Percentiles rank a stretch among this genome's conserved stretches.
Evolutionary conservation across 805 yeast genomes (phyloP).

Genomic region (Kodamaea laetipori): DNA sequence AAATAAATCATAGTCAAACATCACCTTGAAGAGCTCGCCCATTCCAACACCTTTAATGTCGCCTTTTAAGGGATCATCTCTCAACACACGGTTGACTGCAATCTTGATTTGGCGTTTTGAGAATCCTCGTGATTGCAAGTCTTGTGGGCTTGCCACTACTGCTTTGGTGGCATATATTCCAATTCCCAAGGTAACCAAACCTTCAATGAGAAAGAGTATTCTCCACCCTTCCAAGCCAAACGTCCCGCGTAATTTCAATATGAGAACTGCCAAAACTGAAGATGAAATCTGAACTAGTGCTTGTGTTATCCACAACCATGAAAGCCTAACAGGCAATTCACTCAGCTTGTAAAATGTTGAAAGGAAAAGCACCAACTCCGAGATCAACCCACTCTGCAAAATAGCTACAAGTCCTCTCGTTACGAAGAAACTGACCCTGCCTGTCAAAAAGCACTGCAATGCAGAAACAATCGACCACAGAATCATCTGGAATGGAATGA

Average conservation of each 20-base stretch:
- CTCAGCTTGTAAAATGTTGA: constrained; percentile 63
- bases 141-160: constrained; percentile 35
- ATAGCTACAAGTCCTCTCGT: constrained; percentile 26
- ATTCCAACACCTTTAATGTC: constrained; percentile 29
- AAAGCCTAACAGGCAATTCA: constrained; percentile 60
- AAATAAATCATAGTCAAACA: constrained; percentile 29
- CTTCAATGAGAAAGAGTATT: constrained; percentile 30
- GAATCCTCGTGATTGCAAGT: constrained; percentile 27
- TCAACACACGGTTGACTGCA: constrained; percentile 29
- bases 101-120: constrained; percentile 29
- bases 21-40: constrained; percentile 21
- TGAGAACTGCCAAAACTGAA: constrained; percentile 52
- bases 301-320: constrained; percentile 61
- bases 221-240: constrained; percentile 25
- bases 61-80: constrained; percentile 35
- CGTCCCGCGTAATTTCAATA: constrained; percentile 44
- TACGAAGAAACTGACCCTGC: constrained; percentile 20
- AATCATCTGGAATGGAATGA: constrained; percentile 27
- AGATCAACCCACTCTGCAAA: constrained; percentile 43
- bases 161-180: constrained; percentile 38
- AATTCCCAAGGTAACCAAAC: constrained; percentile 22
- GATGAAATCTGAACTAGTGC: constrained; percentile 49
- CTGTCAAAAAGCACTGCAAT: constrained; percentile 22
- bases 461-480: constrained; percentile 28
- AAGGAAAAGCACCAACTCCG: constrained; percentile 63